Evolutionary conservation across 2,329 filamentous ascomycete genomes (phyloP), one percentile per base, ranked within the genome.

Genomic region (Cercospora berteroae): DNA sequence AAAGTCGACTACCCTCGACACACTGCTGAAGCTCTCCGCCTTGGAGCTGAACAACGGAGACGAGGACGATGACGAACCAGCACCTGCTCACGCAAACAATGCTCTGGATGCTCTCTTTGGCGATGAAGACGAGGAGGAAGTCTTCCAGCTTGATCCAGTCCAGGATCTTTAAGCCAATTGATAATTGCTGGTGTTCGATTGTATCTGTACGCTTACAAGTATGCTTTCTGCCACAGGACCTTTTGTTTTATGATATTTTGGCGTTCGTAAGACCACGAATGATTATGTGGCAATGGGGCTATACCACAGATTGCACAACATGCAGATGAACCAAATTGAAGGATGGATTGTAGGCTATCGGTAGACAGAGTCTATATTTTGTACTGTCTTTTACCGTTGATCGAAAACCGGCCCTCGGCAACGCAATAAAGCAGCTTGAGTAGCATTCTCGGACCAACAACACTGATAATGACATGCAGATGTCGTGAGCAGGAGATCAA

Each of bases 1-100:
- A 42, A 69, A 69, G 13, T 66, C 60, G 10, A 70, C 64, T 12
- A 68, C 69, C 16, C 65, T 76, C 10, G 72, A 74, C 59, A 68
- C 75, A 39, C 57, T 77, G 7, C 69, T 76, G n/a, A 65, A 68
- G 3, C 67, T 75, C 16, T 64, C 63, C 9, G 69, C 64, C 23
- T 29, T 74, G 56, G 63, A 72, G 3, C 25, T 72, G 25, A 57
- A 31, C 13, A 57, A 25, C 29, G 52, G 20, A 5, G 5, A 57
- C 5, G 65, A 68, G 9, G 69, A 71, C 7, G 72, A 70, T 3
- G 69, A 70, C 7, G 63, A 70, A 9, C 44, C 60, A 23, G 67
- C 33, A 16, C 48, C 68, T 31, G 42, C 56, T 20, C 60, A 29
- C 6, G 12, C 31, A 13, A 58, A 20, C n/a, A 58, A 44, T 25